Evolutionary conservation across 108 stramenopile genomes (phyloP).

Genomic region (Nannochloropsis gaditana): DNA sequence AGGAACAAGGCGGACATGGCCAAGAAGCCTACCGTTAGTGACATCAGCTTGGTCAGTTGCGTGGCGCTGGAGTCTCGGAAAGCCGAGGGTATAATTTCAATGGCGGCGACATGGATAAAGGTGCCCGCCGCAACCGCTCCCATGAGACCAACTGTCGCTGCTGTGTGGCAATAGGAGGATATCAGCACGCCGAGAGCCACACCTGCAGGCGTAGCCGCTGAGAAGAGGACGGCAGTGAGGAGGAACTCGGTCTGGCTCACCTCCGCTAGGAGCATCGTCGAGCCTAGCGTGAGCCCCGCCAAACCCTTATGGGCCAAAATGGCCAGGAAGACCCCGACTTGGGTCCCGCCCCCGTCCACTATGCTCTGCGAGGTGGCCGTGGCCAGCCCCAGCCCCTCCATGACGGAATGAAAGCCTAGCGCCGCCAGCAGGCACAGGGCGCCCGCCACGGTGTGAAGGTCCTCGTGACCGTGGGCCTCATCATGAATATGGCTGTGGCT

Average conservation of each 20-base stretch:
- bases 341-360: not conserved
- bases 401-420: not conserved
- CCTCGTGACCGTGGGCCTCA: not conserved
- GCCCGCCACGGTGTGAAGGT: not conserved
- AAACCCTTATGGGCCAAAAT: not conserved
- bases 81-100: not conserved
- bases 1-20: slow-evolving; percentile 8
- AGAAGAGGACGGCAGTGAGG: not conserved
- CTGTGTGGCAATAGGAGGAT: not conserved
- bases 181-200: not conserved
- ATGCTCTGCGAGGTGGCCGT: not conserved
- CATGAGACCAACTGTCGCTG: not conserved
- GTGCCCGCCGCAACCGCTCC: not conserved
- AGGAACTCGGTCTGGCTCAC: slow-evolving; percentile 10
- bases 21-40: not conserved
- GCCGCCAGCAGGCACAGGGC: not conserved
- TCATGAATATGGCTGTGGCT: not conserved
- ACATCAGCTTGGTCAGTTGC: not conserved
- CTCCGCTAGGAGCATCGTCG: not conserved
- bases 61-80: slow-evolving; percentile 14
- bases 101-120: not conserved
- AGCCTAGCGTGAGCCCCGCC: not conserved
- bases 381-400: not conserved
- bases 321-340: not conserved
- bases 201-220: not conserved